These are phyloP conservation scores for Naganishia kalamii DNA, from an alignment of 768 basidiomycete genomes.

Conservation along the genomic window DNA sequence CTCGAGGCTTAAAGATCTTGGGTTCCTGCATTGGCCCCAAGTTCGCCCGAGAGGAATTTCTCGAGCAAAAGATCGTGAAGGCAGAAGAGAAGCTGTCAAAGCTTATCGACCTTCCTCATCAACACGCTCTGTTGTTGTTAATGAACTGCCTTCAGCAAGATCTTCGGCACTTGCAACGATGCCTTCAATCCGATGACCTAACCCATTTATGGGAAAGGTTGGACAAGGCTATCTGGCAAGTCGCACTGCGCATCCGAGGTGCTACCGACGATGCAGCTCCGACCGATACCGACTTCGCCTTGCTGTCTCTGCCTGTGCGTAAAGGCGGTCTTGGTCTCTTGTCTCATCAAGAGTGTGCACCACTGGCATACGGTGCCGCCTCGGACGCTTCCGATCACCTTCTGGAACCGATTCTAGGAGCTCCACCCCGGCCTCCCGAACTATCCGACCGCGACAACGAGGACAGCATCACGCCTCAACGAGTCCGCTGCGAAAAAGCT, in stretches of 20 bases:
- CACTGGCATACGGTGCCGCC: background rate
- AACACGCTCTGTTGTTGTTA: too few relatives aligned
- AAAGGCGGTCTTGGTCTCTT: background rate
- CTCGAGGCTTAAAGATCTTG: background rate
- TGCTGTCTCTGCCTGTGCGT: background rate
- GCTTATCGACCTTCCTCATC: too few relatives aligned
- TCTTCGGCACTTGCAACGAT: background rate
- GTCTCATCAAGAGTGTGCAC: background rate
- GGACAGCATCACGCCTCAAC: background rate
- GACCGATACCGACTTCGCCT: background rate
- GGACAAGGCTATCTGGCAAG: background rate
- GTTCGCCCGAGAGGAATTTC: background rate
- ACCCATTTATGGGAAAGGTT: background rate
- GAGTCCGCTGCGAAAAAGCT: background rate
- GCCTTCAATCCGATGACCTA: background rate
- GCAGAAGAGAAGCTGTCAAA: too few relatives aligned
- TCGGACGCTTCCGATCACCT: background rate
- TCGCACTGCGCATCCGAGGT: background rate
- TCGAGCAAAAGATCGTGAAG: background rate
- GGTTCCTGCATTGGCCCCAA: constrained; percentile 1
- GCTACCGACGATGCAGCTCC: background rate
- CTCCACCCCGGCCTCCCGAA: too few relatives aligned
- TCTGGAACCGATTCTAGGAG: background rate
- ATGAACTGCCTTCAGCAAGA: too few relatives aligned
- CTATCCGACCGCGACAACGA: too few relatives aligned